Evolutionary conservation across 1,284 basidiomycete species (phyloP).

Genomic region (Stygiomarasmius scandens): DNA sequence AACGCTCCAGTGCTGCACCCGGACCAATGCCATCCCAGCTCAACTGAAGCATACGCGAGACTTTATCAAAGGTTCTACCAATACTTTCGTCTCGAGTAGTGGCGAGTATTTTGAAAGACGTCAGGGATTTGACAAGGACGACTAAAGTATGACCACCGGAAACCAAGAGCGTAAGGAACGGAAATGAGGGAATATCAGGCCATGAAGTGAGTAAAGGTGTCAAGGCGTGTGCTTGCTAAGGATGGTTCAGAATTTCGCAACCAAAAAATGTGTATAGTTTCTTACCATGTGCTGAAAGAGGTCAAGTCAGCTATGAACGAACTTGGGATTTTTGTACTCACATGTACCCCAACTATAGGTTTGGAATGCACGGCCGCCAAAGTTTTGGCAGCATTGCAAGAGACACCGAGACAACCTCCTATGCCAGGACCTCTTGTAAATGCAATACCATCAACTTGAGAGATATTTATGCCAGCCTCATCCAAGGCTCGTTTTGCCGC

Average conservation of each 20-base stretch:
- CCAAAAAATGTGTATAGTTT: slow-evolving; percentile 3
- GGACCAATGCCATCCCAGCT: slow-evolving; percentile 64
- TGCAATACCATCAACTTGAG: slow-evolving; percentile 83
- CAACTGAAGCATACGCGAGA: slow-evolving; percentile 68
- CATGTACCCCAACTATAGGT: slow-evolving; percentile 85
- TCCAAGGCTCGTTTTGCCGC: slow-evolving; percentile 71
- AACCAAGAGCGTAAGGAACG: slow-evolving; percentile 85
- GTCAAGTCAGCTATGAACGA: too few relatives aligned
- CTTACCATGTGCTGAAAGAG: slow-evolving; percentile 73
- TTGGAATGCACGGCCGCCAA: slow-evolving; percentile 77
- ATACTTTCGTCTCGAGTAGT: slow-evolving; percentile 79
- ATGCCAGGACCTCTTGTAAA: slow-evolving; percentile 89
- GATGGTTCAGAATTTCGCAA: slow-evolving; percentile 2
- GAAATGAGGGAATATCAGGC: slow-evolving; percentile 64
- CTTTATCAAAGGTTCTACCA: slow-evolving; percentile 81
- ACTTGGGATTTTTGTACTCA: too few relatives aligned
- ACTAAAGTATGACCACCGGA: slow-evolving; percentile 93
- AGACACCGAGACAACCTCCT: slow-evolving; percentile 56
- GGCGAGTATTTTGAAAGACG: slow-evolving; percentile 71
- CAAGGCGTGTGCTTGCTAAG: slow-evolving; percentile 93
- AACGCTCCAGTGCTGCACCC: slow-evolving; percentile 79
- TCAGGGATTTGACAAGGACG: slow-evolving; percentile 66
- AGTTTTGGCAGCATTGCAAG: slow-evolving; percentile 78
- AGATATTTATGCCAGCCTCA: slow-evolving; percentile 60
- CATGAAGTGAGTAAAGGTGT: slow-evolving; percentile 76